Evolutionary conservation across 2,329 filamentous ascomycete species (phyloP).

Genomic region (Hypoxylon sp.): DNA sequence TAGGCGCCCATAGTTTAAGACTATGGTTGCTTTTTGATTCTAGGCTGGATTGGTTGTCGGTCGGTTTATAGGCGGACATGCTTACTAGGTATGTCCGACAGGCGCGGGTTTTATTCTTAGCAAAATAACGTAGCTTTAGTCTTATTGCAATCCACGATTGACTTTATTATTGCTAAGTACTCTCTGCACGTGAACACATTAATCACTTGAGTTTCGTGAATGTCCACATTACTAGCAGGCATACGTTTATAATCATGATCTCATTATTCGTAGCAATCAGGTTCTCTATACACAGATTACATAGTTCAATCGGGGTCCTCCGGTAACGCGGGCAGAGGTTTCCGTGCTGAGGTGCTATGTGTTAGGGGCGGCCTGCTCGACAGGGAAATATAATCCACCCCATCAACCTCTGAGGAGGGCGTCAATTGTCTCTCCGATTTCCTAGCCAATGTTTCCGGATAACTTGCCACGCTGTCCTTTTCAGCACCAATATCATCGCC

Average conservation of each 20-base stretch:
- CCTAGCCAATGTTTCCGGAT: conserved; percentile 46
- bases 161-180: conserved; percentile 19
- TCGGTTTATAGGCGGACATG: conserved; percentile 8
- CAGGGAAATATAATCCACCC: conserved; percentile 32
- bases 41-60: conserved; percentile 19
- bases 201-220: background rate
- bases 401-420: conserved; percentile 46
- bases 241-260: conserved; percentile 27
- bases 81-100: background rate
- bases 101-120: background rate
- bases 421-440: conserved; percentile 52
- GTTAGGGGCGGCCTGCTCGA: conserved; percentile 40
- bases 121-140: conserved; percentile 37
- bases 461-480: conserved; percentile 24
- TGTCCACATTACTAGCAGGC: background rate
- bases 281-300: conserved; percentile 11
- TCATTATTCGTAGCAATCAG: conserved; percentile 42
- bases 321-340: conserved; percentile 56
- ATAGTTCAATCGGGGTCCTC: conserved; percentile 52
- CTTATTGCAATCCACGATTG: conserved; percentile 31
- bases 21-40: conserved; percentile 17
- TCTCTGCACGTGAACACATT: conserved; percentile 13
- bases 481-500: conserved; percentile 24
- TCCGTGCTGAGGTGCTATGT: conserved; percentile 45
- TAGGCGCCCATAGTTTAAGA: conserved; percentile 12